Evolutionary conservation across 352 stramenopile genomes (phyloP).

Genomic region (Halophytophthora batemanensis): DNA sequence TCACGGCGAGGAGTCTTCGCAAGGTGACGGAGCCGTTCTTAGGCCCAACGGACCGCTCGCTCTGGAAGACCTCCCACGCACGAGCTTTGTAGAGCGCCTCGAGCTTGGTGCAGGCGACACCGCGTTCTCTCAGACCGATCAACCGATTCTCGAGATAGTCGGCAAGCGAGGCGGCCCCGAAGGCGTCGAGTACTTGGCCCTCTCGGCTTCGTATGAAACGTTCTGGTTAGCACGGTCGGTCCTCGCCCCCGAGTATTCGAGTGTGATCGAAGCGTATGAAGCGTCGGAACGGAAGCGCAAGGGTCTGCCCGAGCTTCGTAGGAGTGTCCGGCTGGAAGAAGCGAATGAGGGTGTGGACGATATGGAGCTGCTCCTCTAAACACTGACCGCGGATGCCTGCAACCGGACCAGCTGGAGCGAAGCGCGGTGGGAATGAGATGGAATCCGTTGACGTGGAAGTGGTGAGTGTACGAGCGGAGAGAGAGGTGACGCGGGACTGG

Average conservation of each 20-base stretch:
- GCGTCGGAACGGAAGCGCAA: background rate
- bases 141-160: slow-evolving; percentile 1
- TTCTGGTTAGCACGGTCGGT: background rate
- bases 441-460: too few relatives aligned
- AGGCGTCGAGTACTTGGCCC: slow-evolving; percentile 1
- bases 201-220: slow-evolving; percentile 1
- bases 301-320: background rate
- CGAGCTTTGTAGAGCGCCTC: slow-evolving; percentile 6
- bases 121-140: background rate
- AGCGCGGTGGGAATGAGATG: too few relatives aligned
- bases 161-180: background rate
- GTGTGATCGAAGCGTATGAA: background rate
- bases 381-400: too few relatives aligned
- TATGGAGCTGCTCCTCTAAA: slow-evolving; percentile 1
- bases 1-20: too few relatives aligned
- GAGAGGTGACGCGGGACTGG: too few relatives aligned
- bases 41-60: background rate
- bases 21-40: too few relatives aligned
- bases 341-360: slow-evolving; percentile 2
- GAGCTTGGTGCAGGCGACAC: slow-evolving; percentile 3
- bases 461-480: too few relatives aligned
- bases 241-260: background rate
- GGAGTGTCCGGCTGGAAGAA: background rate
- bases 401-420: too few relatives aligned
- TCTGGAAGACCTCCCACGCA: background rate